Percentiles rank a stretch among this genome's conserved stretches.
These are phyloP conservation scores for Oleoguttula mirabilis DNA, from an alignment of 495 filamentous ascomycete genomes.

Conservation along the genomic window DNA sequence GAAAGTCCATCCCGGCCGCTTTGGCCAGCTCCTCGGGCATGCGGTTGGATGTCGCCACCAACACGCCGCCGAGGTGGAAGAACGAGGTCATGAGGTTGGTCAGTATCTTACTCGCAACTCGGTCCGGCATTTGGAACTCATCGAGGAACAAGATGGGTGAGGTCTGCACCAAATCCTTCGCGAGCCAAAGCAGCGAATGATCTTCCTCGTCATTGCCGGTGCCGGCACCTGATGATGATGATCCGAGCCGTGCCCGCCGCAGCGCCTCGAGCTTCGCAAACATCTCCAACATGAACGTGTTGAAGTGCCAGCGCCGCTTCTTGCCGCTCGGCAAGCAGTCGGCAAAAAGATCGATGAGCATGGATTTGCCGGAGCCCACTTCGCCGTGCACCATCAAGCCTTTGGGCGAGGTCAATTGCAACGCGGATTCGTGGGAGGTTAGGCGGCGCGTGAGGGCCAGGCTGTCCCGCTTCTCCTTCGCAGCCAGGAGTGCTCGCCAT, in stretches of 20 bases:
- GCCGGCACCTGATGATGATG: neutral
- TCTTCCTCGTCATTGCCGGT: constrained; percentile 32
- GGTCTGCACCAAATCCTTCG: constrained; percentile 51
- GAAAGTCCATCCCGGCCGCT: constrained; percentile 49
- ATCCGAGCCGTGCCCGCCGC: constrained; percentile 30
- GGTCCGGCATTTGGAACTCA: constrained; percentile 63
- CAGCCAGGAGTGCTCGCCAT: constrained; percentile 28
- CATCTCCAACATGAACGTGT: constrained; percentile 62
- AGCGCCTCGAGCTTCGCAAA: constrained; percentile 50
- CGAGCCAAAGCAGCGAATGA: constrained; percentile 52
- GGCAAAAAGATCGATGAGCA: constrained; percentile 58
- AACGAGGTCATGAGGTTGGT: constrained; percentile 59
- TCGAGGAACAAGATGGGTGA: constrained; percentile 62
- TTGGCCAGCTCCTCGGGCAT: constrained; percentile 64
- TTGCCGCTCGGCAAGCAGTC: constrained; percentile 52
- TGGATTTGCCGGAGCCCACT: constrained; percentile 59
- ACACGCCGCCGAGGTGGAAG: constrained; percentile 60
- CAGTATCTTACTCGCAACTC: constrained; percentile 55
- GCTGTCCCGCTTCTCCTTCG: constrained; percentile 35
- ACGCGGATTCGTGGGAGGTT: constrained; percentile 49
- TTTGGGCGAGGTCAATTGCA: constrained; percentile 48
- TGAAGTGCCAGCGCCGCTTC: constrained; percentile 63
- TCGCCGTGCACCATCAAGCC: constrained; percentile 58
- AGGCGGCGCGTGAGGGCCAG: constrained; percentile 48
- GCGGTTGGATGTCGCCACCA: constrained; percentile 60